Base-by-base conservation (phyloP, 768 basidiomycete genomes). In the Termitomyces titanicus region DNA sequence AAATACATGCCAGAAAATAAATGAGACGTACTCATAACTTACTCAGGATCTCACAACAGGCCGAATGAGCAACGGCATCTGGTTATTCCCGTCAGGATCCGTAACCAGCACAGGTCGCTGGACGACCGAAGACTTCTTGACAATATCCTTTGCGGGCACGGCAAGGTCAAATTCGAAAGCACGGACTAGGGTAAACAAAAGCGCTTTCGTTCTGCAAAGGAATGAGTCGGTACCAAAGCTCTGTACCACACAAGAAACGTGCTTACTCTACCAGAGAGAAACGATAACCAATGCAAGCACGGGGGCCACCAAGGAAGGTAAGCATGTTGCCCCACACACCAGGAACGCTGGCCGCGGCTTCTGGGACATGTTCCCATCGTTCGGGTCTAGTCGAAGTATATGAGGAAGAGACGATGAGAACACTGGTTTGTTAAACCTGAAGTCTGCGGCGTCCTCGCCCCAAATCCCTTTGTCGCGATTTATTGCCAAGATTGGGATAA, bases 201-300 rank as follows among this genome's bases (percentile, higher is more conserved):
- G 62, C 2, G 67, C 74, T 50, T 76, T 76, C 56, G 64, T 66
- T 54, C 71, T 72, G 12, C 25, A 10, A 20, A 8, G 35, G 20
- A 13, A 70, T 78, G 80, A 22, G n/a, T 45, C 37, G 47, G 38
- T 7, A 24, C 29, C 29, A 29, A 29, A 9, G 29, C 29, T 29
- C 9, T 24, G n/a, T 3, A 18, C 18, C 13, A 27, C 34, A 17
- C 13, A n/a, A 17, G 39, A 24, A 22, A 20, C 50, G 72, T 51
- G 2, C 79, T 56, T 43, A 80, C 80, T 81, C 80, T 33, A 77
- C 67, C 20, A 88, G 66, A 12, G 87, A 74, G 63, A 88, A 88
- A 3, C 82, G 78, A 63, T 80, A 87, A 0, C 85, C 85, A 34
- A 88, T 86, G 57, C 86, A 89, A 0, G 83, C 77, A n/a, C 78